phyloP scores from a whole-genome alignment of 2,329 filamentous ascomycete species.

The Mollisia scopiformis region DNA sequence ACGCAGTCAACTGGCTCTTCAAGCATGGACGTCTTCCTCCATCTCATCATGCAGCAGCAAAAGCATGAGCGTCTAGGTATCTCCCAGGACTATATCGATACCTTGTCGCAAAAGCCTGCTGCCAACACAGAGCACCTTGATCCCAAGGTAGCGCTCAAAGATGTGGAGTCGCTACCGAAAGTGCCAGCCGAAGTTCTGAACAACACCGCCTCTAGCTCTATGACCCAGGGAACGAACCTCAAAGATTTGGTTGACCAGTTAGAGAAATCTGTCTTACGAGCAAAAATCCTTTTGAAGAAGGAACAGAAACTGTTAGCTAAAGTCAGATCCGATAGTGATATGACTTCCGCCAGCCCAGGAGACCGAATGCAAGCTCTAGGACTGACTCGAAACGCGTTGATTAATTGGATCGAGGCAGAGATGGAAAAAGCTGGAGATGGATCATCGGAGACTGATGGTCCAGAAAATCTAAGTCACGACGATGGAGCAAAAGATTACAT shows the following conservation, averaged over 20 bases:
- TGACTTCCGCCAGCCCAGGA: constrained; percentile 2
- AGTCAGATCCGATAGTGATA: constrained; percentile 32
- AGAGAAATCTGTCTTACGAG: constrained; percentile 60
- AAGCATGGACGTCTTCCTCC: constrained; percentile 53
- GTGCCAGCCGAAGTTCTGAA: constrained; percentile 33
- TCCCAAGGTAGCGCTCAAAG: constrained; percentile 25
- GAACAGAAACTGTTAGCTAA: constrained; percentile 59
- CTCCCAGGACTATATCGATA: constrained; percentile 54
- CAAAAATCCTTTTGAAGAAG: constrained; percentile 58
- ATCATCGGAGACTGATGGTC: constrained; percentile 38
- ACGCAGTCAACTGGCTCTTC: constrained; percentile 20
- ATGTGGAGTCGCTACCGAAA: constrained; percentile 29
- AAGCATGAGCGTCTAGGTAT: constrained; percentile 54
- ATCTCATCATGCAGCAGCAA: constrained; percentile 53
- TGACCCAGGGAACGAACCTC: constrained; percentile 45
- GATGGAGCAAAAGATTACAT: constrained; percentile 27
- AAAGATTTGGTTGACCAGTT: constrained; percentile 52
- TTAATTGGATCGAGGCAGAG: constrained; percentile 67
- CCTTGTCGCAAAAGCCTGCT: constrained; percentile 54
- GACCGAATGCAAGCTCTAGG: constrained; percentile 52
- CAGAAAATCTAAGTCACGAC: constrained; percentile 11
- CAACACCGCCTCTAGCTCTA: constrained; percentile 17
- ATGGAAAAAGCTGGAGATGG: constrained; percentile 51
- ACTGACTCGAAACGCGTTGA: constrained; percentile 60
- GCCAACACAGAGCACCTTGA: constrained; percentile 54